These are phyloP conservation scores for Triticum dicoccoides DNA, from an alignment of 176 grass and related monocot genomes.

Conservation along the genomic window DNA sequence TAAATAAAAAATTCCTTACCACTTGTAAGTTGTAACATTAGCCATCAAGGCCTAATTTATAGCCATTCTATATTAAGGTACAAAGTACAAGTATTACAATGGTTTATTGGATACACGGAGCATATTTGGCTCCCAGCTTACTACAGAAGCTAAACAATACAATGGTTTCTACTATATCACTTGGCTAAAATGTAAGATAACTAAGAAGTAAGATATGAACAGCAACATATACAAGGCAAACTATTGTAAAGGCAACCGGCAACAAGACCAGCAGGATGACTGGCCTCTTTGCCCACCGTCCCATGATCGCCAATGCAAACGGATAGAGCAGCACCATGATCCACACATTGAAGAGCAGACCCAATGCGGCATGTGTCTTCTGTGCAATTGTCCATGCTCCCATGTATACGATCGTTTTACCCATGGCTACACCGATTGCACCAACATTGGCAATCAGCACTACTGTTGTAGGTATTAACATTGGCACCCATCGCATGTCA, in stretches of 20 bases:
- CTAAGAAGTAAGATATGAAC: conserved; percentile 35
- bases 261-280: conserved; percentile 28
- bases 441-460: conserved; percentile 36
- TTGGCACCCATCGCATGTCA: conserved; percentile 35
- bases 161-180: conserved; percentile 10
- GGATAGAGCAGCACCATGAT: conserved; percentile 44
- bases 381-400: conserved; percentile 21
- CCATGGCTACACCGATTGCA: conserved; percentile 39
- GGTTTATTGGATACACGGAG: conserved; percentile 10
- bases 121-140: not conserved
- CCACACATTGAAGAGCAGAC: conserved; percentile 46
- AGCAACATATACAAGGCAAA: conserved; percentile 29
- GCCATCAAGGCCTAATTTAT: not conserved
- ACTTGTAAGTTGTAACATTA: not conserved
- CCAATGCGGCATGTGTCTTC: conserved; percentile 35
- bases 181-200: conserved; percentile 15
- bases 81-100: not conserved
- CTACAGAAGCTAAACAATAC: conserved; percentile 28
- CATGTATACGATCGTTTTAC: conserved; percentile 28
- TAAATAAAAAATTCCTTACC: not conserved
- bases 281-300: conserved; percentile 41
- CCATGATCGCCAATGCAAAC: conserved; percentile 47
- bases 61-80: not conserved
- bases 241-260: conserved; percentile 23
- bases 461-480: conserved; percentile 23